Evolutionary conservation across 2,329 filamentous ascomycete genomes (phyloP), one percentile per base, ranked within the genome.

Genomic region (Aspergillus clavatus): DNA sequence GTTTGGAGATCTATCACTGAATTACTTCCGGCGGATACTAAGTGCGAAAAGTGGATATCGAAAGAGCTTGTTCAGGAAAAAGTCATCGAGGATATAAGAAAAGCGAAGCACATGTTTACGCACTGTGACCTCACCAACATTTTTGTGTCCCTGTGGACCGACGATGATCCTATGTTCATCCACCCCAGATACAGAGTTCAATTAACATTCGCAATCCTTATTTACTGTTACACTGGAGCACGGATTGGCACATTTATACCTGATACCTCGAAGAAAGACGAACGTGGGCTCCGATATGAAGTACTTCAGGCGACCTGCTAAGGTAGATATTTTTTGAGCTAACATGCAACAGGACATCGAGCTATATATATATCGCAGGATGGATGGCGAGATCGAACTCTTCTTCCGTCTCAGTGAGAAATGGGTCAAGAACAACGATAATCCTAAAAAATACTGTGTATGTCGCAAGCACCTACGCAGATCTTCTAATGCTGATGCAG

Each of bases 211-310:
- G 35, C n/a, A 18, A 46, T 46, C 12, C 26, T 42, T 5, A 46
- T 49, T 35, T 43, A 49, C 29, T 49, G 40, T 23, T 46, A 49
- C 40, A 23, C 40, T 4, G 41, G 42, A 5, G 43, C 44, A 5
- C 42, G 47, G 16, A 49, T 49, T 40, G 40, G 47, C 43, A 46
- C 29, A 21, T 49, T 46, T 36, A 46, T 49, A 49, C 47, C 47
- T 21, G 40, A 49, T 36, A 49, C 24, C 10, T 49, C 40, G 4
- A 49, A 49, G 29, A 28, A 19, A 43, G 47, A 49, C 21, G 24
- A 43, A 23, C 37, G 40, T 43, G 36, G 43, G 29, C 43, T 49
- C 5, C 36, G 40, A 39, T 49, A 49, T 28, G 19, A 49, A 46
- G 47, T 49, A 49, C 27, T 40, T 43, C 37, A 38, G 19, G 27